A percentile compares a stretch with the other conserved stretches of the same genome.
phyloP scores from a whole-genome alignment of 768 basidiomycete genomes.

The Rhizopogon rudus region DNA sequence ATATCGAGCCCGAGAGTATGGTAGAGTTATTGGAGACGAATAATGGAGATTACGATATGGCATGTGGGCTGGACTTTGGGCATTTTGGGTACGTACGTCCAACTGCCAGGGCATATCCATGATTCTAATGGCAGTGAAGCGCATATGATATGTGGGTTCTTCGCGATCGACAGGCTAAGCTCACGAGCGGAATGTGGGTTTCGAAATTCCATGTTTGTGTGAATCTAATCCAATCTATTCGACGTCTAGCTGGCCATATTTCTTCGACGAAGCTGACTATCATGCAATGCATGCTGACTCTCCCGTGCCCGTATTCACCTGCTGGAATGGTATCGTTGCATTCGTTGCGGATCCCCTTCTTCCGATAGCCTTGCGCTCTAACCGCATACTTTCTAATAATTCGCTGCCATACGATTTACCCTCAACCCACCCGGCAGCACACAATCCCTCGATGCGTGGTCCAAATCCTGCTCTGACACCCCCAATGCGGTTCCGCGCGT shows the following conservation, averaged over 20 bases:
- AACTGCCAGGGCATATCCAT: neutral
- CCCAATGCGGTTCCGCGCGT: constrained; percentile 27
- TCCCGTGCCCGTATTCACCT: constrained; percentile 39
- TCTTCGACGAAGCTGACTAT: constrained; percentile 33
- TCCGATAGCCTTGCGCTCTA: constrained; percentile 33
- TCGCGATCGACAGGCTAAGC: constrained; percentile 29
- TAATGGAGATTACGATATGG: constrained; percentile 38
- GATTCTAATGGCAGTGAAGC: constrained; percentile 7
- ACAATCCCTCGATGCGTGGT: constrained; percentile 11
- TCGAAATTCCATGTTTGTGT: neutral
- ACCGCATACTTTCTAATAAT: constrained; percentile 28
- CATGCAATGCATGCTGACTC: constrained; percentile 31
- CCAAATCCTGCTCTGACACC: constrained; percentile 26
- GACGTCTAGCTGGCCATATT: constrained; percentile 33
- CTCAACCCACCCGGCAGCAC: constrained; percentile 24
- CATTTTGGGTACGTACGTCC: constrained; percentile 23
- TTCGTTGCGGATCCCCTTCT: constrained; percentile 37
- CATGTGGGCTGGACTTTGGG: constrained; percentile 36
- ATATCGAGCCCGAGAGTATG: constrained; percentile 34
- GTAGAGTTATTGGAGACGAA: constrained; percentile 34
- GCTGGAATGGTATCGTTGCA: constrained; percentile 43
- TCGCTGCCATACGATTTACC: constrained; percentile 24
- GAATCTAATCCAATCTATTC: neutral
- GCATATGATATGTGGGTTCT: constrained; percentile 35
- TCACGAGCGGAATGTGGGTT: constrained; percentile 9